Evolutionary conservation across 148 eudicot genomes (phyloP), one percentile per base, ranked within the genome.

Genomic region (Rhododendron vialii): DNA sequence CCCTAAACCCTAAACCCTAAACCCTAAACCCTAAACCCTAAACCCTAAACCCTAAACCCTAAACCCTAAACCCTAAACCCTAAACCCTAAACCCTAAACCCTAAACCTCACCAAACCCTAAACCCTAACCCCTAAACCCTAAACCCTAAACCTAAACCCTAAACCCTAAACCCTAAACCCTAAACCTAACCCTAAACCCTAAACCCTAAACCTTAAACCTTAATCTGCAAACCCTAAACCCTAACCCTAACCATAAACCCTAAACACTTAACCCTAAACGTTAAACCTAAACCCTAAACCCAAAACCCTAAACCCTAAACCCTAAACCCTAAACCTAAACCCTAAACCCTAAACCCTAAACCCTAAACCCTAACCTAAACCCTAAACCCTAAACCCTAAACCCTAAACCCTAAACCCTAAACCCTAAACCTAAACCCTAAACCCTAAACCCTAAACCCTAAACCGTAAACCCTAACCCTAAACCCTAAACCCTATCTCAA

Each of bases 11-110:
- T 35, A 47, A 84, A 74, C 30, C 86, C 82, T 38, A 50, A 85
- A 76, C 45, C 82, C 82, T n/a, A 50, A 85, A 76, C 67, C 82
- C 82, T 35, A 47, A 84, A 74, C 41, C 86, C 81, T 43, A 41
- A 84, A 84, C 59, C 86, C 71, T 12, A 15, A 83, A 83, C 24
- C 84, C 84, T 63, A 57, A 82, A 82, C 71, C 84, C 84, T 63
- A 57, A 82, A 82, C 71, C 84, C 84, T 63, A 57, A 57, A 57
- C 63, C 63, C 63, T 57, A 57, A 57, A 57, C 63, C 63, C 63
- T 57, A 57, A 57, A 57, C 63, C 63, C 63, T 57, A 53, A 57
- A 57, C 63, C 63, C 63, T 57, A 57, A 57, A 57, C n/a, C n/a
- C n/a, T n/a, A n/a, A n/a, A n/a, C n/a, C n/a, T n/a, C n/a, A n/a